phyloP scores from a whole-genome alignment of 257 asterid genomes.

The Fraxinus quadrangulata region DNA sequence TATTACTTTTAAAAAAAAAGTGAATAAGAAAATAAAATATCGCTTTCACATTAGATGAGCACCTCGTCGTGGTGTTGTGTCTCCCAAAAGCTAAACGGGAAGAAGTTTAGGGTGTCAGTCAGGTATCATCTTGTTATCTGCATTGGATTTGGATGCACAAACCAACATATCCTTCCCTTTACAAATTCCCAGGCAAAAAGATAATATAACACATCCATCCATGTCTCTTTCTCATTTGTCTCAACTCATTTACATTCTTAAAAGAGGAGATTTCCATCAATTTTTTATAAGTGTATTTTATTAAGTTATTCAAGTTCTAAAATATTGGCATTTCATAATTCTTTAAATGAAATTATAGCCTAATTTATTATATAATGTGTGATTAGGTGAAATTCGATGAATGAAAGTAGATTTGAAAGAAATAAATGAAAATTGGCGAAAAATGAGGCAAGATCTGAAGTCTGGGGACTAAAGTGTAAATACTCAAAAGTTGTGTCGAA shows the following conservation, averaged over 20 bases:
- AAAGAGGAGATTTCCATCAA: constrained; percentile 31
- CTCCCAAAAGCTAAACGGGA: constrained; percentile 52
- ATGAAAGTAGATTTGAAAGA: no score
- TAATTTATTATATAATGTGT: no score
- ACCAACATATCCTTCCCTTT: constrained; percentile 18
- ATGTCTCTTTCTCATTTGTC: constrained; percentile 27
- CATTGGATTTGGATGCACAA: not conserved
- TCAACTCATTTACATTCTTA: constrained; percentile 28
- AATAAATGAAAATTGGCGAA: no score
- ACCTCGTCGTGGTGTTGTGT: constrained; percentile 48
- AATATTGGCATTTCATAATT: no score
- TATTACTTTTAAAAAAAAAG: no score
- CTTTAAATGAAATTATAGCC: no score
- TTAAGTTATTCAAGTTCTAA: no score
- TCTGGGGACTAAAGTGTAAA: no score
- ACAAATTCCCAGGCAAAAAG: constrained; percentile 46
- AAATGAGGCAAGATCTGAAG: no score
- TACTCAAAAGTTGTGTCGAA: no score
- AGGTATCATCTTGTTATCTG: constrained; percentile 21
- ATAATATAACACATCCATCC: not conserved
- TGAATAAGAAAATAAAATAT: not conserved
- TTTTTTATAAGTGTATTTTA: not conserved
- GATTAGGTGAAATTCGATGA: no score
- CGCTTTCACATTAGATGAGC: constrained; percentile 30
- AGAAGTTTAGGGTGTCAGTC: constrained; percentile 37